Base-by-base conservation (phyloP, 345 rosid genomes). In the Corchorus capsularis region DNA sequence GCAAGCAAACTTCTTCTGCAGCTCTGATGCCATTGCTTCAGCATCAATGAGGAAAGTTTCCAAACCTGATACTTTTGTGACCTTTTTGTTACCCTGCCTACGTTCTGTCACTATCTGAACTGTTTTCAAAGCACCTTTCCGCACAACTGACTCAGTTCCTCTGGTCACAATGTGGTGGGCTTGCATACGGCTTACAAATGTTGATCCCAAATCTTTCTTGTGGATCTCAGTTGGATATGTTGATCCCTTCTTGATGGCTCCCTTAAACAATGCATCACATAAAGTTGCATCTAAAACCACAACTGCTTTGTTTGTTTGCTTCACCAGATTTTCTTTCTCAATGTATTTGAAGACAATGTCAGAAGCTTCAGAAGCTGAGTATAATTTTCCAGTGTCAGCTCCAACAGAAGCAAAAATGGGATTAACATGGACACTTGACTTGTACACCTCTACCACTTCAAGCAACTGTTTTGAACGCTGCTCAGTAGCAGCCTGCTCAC, bases 1-100 rank as follows among this genome's bases (percentile, higher is more conserved):
- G 78, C 98, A 93, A 78, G 99, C 99, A 83, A 88, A 89, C 83
- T 95, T 95, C 85, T 96, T 96, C 90, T 96, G 99, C 86, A 96
- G 81, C 79, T 96, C 99, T 32, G 98, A 92, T 53, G 97, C 99
- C 77, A 93, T 78, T 53, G 91, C 81, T 79, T 96, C 99, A 69
- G 97, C 91, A 49, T 91, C 94, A 19, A 96, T 74, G 82, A 93
- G 85, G 82, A 94, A 90, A 52, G 89, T 84, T 84, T 93, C 97
- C 66, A 93, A 34, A 72, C 99, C 98, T 8, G 93, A 85, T 7
- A 93, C 85, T 76, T 89, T 93, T 3, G 98, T 96, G 55, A 92
- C 92, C 83, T 93, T 96, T 63, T 96, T 96, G 84, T 92, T 96
- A 47, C 99, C 99, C 75, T 92, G 97, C 76, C 97, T 89, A 80